These are phyloP conservation scores for Calonectria montana DNA, from an alignment of 2,329 filamentous ascomycete genomes.

Conservation along the genomic window DNA sequence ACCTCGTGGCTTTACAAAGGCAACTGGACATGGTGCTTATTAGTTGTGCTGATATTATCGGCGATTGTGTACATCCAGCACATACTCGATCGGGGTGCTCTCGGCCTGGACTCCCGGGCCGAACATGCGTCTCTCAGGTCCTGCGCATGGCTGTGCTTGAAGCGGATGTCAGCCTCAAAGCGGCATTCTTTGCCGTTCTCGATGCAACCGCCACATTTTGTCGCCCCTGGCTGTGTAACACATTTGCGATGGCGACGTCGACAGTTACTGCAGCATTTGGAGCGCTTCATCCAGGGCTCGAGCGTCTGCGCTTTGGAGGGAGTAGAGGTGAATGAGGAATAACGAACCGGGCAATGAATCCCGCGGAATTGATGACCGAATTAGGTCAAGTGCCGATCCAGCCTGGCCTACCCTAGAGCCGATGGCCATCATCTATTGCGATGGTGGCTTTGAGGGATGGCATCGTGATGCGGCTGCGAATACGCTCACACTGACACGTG, in stretches of 20 bases:
- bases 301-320: neutral
- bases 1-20: constrained; percentile 6
- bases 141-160: constrained; percentile 22
- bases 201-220: constrained; percentile 20
- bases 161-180: constrained; percentile 25
- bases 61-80: neutral
- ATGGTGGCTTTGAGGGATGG: neutral
- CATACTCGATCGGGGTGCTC: neutral
- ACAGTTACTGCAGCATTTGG: constrained; percentile 24
- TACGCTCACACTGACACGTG: neutral
- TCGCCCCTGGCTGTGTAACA: constrained; percentile 17
- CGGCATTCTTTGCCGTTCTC: constrained; percentile 23
- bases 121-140: neutral
- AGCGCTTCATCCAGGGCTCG: constrained; percentile 25
- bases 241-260: constrained; percentile 26
- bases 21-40: neutral
- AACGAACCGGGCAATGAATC: constrained; percentile 7
- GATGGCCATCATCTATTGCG: neutral
- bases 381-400: neutral
- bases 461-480: neutral
- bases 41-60: neutral
- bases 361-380: neutral
- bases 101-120: neutral
- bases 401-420: neutral
- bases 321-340: neutral